Base-by-base conservation (phyloP, 2,329 filamentous ascomycete genomes). In the Lachnellula suecica region DNA sequence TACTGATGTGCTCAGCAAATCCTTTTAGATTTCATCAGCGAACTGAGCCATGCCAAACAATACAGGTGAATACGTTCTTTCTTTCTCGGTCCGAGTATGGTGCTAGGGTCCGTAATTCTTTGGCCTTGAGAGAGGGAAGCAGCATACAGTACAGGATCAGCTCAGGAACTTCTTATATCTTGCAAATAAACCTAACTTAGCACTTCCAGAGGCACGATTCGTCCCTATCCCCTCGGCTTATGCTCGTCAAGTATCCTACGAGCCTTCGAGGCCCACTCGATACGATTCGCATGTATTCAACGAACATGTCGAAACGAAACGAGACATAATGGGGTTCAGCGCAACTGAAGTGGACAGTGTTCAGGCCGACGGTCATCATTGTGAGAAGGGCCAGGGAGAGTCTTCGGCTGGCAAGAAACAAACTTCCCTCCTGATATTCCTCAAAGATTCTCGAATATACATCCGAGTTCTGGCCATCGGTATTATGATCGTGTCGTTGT, bases 401-500 rank as follows among this genome's bases (percentile, higher is more conserved):
- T 8, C 11, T 2, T 29, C 35, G 13, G 11, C n/a, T 19, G 29
- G 22, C 17, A 37, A 23, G n/a, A 31, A 23, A 27, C 19, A 42
- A 48, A 44, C 13, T 10, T 47, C 50, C 7, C 22, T 52, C 20
- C 23, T 48, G 11, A 37, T 52, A 22, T 44, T 52, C 23, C 49
- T 57, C 23, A 40, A 19, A 15, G 25, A 43, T 25, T 51, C 29
- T 3, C 34, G 47, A 41, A 35, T 53, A 17, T 45, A 47, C 31
- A 56, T 62, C 25, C 52, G 59, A 35, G 47, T 51, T 7, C 17
- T 57, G 6, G 51, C 54, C 2, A 52, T 63, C 34, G 9, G 59
- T n/a, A 46, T 54, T 7, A 59, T 57, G 58, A 46, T 58, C 10
- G 23, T 53, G 10, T 59, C 54, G 0, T 48, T 60, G 17, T 56